Evolutionary conservation across 1,139 yeast genomes (phyloP).

Genomic region (Pichia sp.): DNA sequence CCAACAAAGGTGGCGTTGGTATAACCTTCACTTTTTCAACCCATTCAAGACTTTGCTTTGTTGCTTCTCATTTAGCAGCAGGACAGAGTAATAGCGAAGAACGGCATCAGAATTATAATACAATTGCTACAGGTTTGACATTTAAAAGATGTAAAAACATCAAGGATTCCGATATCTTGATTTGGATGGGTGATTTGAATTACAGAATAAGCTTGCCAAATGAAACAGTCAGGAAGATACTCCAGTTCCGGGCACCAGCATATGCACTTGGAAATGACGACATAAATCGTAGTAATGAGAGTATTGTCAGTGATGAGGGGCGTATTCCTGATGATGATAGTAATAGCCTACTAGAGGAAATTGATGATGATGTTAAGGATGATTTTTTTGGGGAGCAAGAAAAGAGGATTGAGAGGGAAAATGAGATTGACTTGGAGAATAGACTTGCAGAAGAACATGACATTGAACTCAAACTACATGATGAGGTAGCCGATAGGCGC

Average conservation of each 20-base stretch:
- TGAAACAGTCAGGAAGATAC: slow-evolving; percentile 63
- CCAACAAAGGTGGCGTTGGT: slow-evolving; percentile 93
- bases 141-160: slow-evolving; percentile 70
- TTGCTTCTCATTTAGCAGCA: slow-evolving; percentile 95
- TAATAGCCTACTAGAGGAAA: slow-evolving; percentile 7
- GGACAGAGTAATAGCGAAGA: slow-evolving; percentile 82
- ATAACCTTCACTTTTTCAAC: slow-evolving; percentile 74
- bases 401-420: slow-evolving; percentile 6
- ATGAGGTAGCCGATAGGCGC: neutral
- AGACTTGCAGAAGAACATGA: neutral
- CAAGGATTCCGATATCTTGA: slow-evolving; percentile 76
- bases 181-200: slow-evolving; percentile 97
- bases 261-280: slow-evolving; percentile 2
- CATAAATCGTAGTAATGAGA: slow-evolving; percentile 9
- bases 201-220: slow-evolving; percentile 74
- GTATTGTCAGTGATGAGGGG: slow-evolving; percentile 10
- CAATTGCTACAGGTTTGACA: slow-evolving; percentile 70
- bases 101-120: slow-evolving; percentile 80
- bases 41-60: slow-evolving; percentile 68
- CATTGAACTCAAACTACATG: neutral
- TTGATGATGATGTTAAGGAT: neutral
- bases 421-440: slow-evolving; percentile 8
- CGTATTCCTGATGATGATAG: slow-evolving; percentile 8
- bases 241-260: slow-evolving; percentile 35
- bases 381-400: slow-evolving; percentile 5